These are phyloP conservation scores for Casuarina cunninghamiana DNA, from an alignment of 306 rosid genomes.

Conservation along the genomic window DNA sequence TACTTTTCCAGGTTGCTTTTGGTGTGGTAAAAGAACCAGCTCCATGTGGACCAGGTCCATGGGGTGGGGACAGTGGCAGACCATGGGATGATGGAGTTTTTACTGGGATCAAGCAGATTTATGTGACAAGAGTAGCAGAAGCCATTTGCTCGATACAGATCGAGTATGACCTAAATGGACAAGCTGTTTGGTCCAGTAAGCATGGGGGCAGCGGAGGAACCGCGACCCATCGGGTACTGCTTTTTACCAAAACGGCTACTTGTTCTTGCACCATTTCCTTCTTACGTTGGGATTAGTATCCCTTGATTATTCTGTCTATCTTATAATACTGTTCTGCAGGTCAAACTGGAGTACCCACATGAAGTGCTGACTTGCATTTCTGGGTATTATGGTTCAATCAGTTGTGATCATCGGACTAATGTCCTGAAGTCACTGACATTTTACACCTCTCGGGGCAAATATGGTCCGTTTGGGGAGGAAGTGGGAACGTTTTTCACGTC, in stretches of 20 bases:
- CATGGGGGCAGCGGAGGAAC: conserved; percentile 82
- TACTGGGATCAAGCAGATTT: conserved; percentile 78
- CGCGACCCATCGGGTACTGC: conserved; percentile 56
- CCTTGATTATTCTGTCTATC: too few species aligned
- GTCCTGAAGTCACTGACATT: conserved; percentile 75
- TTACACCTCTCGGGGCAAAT: conserved; percentile 70
- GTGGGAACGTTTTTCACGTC: conserved; percentile 89
- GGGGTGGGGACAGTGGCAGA: conserved; percentile 99
- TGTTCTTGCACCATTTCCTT: background rate
- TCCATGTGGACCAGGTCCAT: conserved; percentile 92
- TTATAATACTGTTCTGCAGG: conserved; percentile 37
- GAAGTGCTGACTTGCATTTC: conserved; percentile 76
- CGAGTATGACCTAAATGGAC: conserved; percentile 83
- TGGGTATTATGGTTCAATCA: conserved; percentile 65
- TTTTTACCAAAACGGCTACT: background rate
- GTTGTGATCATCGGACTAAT: conserved; percentile 42
- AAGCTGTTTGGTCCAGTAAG: conserved; percentile 87
- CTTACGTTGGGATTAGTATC: background rate
- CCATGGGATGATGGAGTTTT: conserved; percentile 96
- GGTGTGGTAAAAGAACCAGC: conserved; percentile 83
- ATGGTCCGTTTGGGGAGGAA: conserved; percentile 90
- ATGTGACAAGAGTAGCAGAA: conserved; percentile 62
- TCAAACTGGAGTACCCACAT: conserved; percentile 78
- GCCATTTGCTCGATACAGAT: conserved; percentile 83
- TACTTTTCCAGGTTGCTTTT: conserved; percentile 43